These are phyloP conservation scores for Fraxinus latifolia DNA, from an alignment of 305 asterid genomes.

Conservation along the genomic window DNA sequence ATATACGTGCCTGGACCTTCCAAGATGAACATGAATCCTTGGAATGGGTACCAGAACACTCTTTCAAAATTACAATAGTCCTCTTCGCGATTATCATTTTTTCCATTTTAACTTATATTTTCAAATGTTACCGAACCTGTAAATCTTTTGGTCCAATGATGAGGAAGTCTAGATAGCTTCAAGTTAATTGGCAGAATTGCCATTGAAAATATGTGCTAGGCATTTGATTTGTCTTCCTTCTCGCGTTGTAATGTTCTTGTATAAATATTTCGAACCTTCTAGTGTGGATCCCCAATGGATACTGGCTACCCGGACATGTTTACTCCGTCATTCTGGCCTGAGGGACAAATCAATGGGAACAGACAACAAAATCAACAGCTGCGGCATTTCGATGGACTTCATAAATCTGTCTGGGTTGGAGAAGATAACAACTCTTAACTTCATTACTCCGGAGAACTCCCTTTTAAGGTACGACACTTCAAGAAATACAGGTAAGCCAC, in stretches of 20 bases:
- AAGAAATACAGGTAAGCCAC: slow-evolving; percentile 57
- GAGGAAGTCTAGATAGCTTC: background rate
- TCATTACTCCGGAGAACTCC: slow-evolving; percentile 55
- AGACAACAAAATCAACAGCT: slow-evolving; percentile 60
- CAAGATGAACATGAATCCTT: background rate
- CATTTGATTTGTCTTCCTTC: background rate
- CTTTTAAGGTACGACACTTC: slow-evolving; percentile 57
- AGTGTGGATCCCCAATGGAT: slow-evolving; percentile 54
- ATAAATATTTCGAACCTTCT: background rate
- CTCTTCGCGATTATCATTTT: background rate
- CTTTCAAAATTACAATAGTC: background rate
- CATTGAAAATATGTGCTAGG: background rate
- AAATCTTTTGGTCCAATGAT: background rate
- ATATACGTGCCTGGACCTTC: background rate
- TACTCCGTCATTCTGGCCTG: slow-evolving; percentile 57
- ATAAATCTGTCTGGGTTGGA: slow-evolving; percentile 47
- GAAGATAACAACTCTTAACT: slow-evolving; percentile 50
- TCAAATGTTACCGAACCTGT: background rate
- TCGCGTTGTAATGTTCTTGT: slow-evolving; percentile 14
- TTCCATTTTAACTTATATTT: background rate
- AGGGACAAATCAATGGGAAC: slow-evolving; percentile 49
- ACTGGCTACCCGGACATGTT: slow-evolving; percentile 45
- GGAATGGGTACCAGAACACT: background rate
- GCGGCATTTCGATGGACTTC: slow-evolving; percentile 56
- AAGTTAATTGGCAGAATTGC: background rate